Base-by-base conservation (phyloP, 768 basidiomycete genomes). In the Hericium alpestre region DNA sequence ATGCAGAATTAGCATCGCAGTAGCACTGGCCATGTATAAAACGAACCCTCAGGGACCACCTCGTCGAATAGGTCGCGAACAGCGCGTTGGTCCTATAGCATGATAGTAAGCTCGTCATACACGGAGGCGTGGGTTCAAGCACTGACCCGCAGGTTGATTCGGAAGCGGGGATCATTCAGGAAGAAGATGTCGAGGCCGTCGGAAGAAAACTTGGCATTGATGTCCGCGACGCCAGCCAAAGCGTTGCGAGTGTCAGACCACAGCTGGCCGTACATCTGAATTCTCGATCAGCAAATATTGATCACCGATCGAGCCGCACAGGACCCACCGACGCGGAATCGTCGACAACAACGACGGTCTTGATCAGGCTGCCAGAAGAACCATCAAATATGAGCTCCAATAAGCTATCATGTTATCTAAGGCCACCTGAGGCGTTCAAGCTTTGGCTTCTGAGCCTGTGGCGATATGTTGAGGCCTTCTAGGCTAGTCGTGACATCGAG, bases 151-250 rank as follows among this genome's bases (percentile, higher is more conserved):
- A 61, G 18, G 15, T 57, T 50, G 22, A 43, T 48, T 13, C 41
- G 53, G 55, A n/a, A 55, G 10, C 32, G 11, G 2, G 63, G 61
- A 11, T 55, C 51, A 56, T 76, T 77, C 62, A 76, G 67, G 63
- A 77, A 76, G 58, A 73, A 68, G 11, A 78, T 65, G 39, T 77
- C 77, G 48, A 70, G 25, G 9, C 77, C 75, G 27, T 68, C 71
- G 8, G 69, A 66, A 15, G 69, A 73, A 53, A 73, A 71, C 38
- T 65, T 59, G 32, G 65, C 69, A 23, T 72, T 70, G 2, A 72
- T 61, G 38, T 74, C 71, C 3, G 72, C 68, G 23, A 76, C 67
- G 49, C 70, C 75, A 41, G 66, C 73, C 20, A 78, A 67, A 1
- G 77, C 75, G 38, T 73, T 73, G 32, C 73, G 60, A 1, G 76